Evolutionary conservation across 257 asterid genomes (phyloP), one percentile per base, ranked within the genome.

Genomic region (Nicotiana noctiflora): DNA sequence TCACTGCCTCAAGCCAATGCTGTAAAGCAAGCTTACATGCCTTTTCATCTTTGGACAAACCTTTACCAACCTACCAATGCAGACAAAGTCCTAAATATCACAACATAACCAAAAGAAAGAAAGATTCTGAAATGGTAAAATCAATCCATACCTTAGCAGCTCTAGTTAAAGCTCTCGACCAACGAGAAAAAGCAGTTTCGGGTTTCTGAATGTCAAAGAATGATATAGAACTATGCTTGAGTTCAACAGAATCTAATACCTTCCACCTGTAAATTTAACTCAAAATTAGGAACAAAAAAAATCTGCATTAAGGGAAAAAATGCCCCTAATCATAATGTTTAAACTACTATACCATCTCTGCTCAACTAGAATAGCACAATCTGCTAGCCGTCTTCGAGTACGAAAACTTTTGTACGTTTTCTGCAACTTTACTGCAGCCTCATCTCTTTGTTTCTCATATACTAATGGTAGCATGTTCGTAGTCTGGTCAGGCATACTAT

Each of bases 1-100:
- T 94, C 81, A 94, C 97, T 65, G 98, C 98, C 86, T 92, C 97
- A 15, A 94, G 95, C 97, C 98, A 94, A 83, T 94, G 97, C 86
- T 92, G 97, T 85, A 94, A 77, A 81, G 97, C 98, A 56, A 94
- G 97, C 86, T 92, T 90, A 29, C 95, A 91, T 2, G 97, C 97
- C 77, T 86, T 91, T 21, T 92, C 95, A 44, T 88, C 94, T 86
- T 88, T 92, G 0, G 97, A 92, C 88, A 92, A 60, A 29, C 97
- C 98, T 88, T 94, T 94, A 57, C 97, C 97, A 59, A 92, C 97
- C 97, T 91, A 84, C 40, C 23, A 72, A 23, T 19, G 51, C 61
- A 49, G 23, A 72, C 21, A 64, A 64, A 10, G 44, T 68, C 34
- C 76, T 64, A 21, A 79, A 21, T 51, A 46, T 49, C 37, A 23